A percentile compares a stretch with the other conserved stretches of the same genome.
These are phyloP conservation scores for Aspergillus steynii DNA, from an alignment of 495 filamentous ascomycete species.

Conservation along the genomic window DNA sequence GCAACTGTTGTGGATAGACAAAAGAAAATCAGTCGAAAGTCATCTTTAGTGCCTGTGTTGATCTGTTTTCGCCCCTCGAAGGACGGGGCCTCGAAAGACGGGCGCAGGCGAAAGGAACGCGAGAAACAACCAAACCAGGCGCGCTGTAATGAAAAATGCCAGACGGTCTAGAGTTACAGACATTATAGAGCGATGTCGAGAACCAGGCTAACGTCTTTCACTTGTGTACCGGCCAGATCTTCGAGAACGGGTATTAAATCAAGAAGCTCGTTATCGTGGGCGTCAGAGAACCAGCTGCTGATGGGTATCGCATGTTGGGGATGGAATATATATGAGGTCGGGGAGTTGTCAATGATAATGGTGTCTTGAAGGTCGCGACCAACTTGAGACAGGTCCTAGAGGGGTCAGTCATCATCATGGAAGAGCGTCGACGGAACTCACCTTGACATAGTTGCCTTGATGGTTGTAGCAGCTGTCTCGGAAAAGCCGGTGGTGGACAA, in stretches of 20 bases:
- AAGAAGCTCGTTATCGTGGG: slow-evolving; percentile 97
- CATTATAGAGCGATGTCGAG: slow-evolving; percentile 87
- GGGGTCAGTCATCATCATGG: slow-evolving; percentile 6
- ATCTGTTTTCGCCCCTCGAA: not conserved
- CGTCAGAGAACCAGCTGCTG: slow-evolving; percentile 99
- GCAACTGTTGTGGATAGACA: slow-evolving; percentile 3
- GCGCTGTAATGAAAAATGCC: slow-evolving; percentile 35
- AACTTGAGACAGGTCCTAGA: slow-evolving; percentile 87
- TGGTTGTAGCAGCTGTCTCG: slow-evolving; percentile 99
- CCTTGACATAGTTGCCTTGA: slow-evolving; percentile 98
- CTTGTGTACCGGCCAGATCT: slow-evolving; percentile 84
- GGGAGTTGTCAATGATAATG: slow-evolving; percentile 99
- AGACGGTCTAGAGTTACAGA: slow-evolving; percentile 33
- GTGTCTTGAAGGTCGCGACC: slow-evolving; percentile 95
- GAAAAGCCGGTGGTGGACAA: slow-evolving; percentile 95
- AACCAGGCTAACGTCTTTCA: slow-evolving; percentile 95
- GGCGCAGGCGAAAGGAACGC: not conserved
- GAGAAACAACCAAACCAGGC: slow-evolving; percentile 15
- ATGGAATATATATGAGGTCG: slow-evolving; percentile 99
- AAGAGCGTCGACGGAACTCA: slow-evolving; percentile 24
- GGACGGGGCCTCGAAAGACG: not conserved
- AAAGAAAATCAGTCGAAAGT: slow-evolving; percentile 10
- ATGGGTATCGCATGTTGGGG: slow-evolving; percentile 99
- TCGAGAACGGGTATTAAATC: slow-evolving; percentile 98
- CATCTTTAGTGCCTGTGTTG: slow-evolving; percentile 5